Base-by-base conservation (phyloP, 352 stramenopile species). In the Phytophthora vignae region DNA sequence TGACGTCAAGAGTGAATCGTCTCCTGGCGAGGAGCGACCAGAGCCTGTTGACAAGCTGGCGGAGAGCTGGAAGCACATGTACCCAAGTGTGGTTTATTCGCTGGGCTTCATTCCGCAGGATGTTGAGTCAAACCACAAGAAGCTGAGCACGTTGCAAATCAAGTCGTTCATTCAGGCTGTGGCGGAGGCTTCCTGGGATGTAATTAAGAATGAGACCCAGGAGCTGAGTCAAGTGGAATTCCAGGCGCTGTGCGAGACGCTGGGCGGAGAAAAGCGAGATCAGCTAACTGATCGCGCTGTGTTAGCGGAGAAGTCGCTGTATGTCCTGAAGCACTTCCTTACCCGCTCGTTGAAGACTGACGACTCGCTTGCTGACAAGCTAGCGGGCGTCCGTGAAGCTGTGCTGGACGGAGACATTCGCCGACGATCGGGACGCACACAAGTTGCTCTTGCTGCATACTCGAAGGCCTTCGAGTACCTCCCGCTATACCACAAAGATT, bases 121-220 rank as follows among this genome's bases (percentile, higher is more conserved):
- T 11, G 56, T 78, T 11, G 70, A 75, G 4, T 67, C 63, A 27
- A 78, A 70, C 21, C 76, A 87, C 55, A 87, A 89, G 58, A 92
- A 91, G 58, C 70, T 94, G 31, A 96, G 89, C 64, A 94, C 86
- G 6, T 60, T 96, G 12, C 89, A 96, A 60, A 83, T 94, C 64
- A 96, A 95, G 71, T 90, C 89, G n/a, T 89, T 95, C 29, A 93
- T 94, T 50, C 86, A 96, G 61, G 84, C 85, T 2, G 66, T 90
- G 5, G 87, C 86, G 5, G 85, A 96, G 53, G 87, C 83, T 36
- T 82, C 82, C 11, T 92, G 81, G 81, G 81, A 84, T 9, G 85
- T 90, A 17, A 76, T 94, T 3, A 74, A 77, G 19, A 14, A 69
- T 33, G 72, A 88, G 61, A 56, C 60, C 9, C 74, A 90, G 33